Base-by-base conservation (phyloP, 2,329 filamentous ascomycete genomes). In the Colletotrichum gloeosporioides region DNA sequence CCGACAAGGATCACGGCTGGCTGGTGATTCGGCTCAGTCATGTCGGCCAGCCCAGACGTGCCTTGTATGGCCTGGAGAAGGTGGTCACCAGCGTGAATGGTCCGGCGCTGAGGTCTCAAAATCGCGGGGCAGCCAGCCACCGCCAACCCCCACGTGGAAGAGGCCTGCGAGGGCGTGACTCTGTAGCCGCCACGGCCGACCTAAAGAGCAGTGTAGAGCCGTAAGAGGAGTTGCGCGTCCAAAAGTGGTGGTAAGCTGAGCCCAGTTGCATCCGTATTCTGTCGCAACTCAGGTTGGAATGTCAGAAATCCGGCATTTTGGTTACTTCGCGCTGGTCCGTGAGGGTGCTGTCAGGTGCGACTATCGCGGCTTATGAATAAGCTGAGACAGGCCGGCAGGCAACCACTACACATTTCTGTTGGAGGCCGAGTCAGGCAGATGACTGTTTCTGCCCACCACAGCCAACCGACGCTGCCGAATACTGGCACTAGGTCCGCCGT, bases 21-120 rank as follows among this genome's bases (percentile, higher is more conserved):
- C 72, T 67, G 71, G 71, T 67, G 75, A 75, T 71, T 63, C 32
- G 57, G 59, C 32, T 65, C 61, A 75, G 72, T 75, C 75, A 77
- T 39, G 22, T 71, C 49, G 49, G 72, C 71, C 59, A 70, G 61
- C 65, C 71, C 65, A 78, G 76, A 73, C 76, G 76, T 79, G 79
- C 80, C 80, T 79, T 79, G 81, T 80, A 79, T 80, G 78, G 75
- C 61, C 55, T 67, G 55, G 72, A 68, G 73, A 69, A 34, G 77
- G 79, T 79, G 80, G 78, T 80, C 80, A 80, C 79, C 78, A 74
- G 78, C 77, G 76, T 68, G 73, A 59, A 77, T 76, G 59, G 65
- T 59, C 44, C 59, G 72, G 73, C 76, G 69, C 78, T 77, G 76
- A 73, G 78, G 71, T 77, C 75, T 77, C 72, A 71, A 67, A 65